Conservation (phyloP, 2,329 filamentous ascomycete genomes). For the Penicillium sclerotigenum region DNA sequence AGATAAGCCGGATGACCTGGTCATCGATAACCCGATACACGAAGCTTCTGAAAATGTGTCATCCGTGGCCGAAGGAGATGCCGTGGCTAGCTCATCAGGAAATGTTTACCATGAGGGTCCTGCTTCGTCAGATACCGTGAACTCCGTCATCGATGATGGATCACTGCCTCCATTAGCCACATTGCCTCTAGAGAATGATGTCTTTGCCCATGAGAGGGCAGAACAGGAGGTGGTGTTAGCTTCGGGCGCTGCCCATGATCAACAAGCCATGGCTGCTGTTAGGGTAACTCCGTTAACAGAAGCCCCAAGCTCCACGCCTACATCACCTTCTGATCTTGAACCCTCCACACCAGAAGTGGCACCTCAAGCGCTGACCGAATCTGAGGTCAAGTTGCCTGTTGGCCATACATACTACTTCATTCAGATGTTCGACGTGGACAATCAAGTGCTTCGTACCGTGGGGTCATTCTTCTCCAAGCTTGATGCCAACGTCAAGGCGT, state of each 20-base stretch:
- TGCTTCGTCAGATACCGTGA: not conserved
- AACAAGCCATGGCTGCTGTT: slow-evolving; percentile 23
- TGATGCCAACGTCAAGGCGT: slow-evolving; percentile 40
- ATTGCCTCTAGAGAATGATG: slow-evolving; percentile 13
- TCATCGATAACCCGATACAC: slow-evolving; percentile 27
- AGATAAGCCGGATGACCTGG: slow-evolving; percentile 31
- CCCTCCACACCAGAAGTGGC: slow-evolving; percentile 5
- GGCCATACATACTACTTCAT: slow-evolving; percentile 49
- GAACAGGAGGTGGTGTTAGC: slow-evolving; percentile 31
- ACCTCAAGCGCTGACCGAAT: slow-evolving; percentile 10
- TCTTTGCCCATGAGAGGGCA: slow-evolving; percentile 15
- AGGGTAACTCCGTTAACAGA: slow-evolving; percentile 3
- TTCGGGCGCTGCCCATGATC: slow-evolving; percentile 30
- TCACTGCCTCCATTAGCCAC: slow-evolving; percentile 2
- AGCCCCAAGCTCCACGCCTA: slow-evolving; percentile 5
- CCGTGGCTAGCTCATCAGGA: slow-evolving; percentile 31
- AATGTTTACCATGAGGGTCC: slow-evolving; percentile 3
- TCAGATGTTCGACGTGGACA: slow-evolving; percentile 52
- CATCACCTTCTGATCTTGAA: slow-evolving; percentile 11
- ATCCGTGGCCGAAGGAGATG: slow-evolving; percentile 20
- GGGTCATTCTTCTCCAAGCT: slow-evolving; percentile 44
- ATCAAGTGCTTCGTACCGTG: slow-evolving; percentile 41
- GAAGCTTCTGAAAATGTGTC: slow-evolving; percentile 24
- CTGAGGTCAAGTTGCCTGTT: slow-evolving; percentile 26
- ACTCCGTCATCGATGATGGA: not conserved